Percentiles rank a stretch among this genome's conserved stretches.
Evolutionary conservation across 345 rosid genomes (phyloP).

Genomic region (Hibiscus trionum): DNA sequence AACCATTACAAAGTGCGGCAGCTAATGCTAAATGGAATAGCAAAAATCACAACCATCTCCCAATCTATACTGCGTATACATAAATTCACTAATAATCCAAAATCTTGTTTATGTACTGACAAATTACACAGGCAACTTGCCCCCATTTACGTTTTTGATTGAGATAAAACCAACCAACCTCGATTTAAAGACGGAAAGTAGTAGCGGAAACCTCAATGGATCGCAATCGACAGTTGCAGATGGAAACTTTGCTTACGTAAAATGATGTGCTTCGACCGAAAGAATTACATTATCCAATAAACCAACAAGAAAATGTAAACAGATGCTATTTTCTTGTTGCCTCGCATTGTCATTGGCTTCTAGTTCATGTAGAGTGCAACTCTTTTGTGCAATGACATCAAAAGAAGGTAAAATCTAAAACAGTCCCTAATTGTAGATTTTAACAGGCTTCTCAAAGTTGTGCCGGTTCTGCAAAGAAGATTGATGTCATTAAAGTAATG

Average conservation of each 20-base stretch:
- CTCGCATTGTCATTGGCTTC: not conserved
- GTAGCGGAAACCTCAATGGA: constrained; percentile 16
- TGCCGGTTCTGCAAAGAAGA: constrained; percentile 56
- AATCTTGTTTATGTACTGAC: constrained; percentile 24
- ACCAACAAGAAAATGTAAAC: not conserved
- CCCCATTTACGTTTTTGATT: not conserved
- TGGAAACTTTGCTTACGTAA: constrained; percentile 8
- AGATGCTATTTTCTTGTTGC: not conserved
- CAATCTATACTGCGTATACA: constrained; percentile 29
- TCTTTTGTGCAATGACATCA: constrained; percentile 9
- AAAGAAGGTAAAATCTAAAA: constrained; percentile 8
- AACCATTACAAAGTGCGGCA: constrained; percentile 5
- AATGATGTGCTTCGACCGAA: constrained; percentile 5
- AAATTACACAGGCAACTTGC: constrained; percentile 23
- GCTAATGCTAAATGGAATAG: not conserved
- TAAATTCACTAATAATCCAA: constrained; percentile 21
- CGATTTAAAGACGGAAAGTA: constrained; percentile 11
- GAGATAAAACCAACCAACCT: not conserved
- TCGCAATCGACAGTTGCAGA: constrained; percentile 9
- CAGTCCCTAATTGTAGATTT: constrained; percentile 54
- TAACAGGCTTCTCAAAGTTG: constrained; percentile 64
- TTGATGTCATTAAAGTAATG: not conserved
- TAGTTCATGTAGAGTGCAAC: constrained; percentile 6
- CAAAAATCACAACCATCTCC: constrained; percentile 9
- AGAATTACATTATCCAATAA: not conserved